Conservation (phyloP, 2,329 filamentous ascomycete species). For the Paracorniculantispora psalliotae region DNA sequence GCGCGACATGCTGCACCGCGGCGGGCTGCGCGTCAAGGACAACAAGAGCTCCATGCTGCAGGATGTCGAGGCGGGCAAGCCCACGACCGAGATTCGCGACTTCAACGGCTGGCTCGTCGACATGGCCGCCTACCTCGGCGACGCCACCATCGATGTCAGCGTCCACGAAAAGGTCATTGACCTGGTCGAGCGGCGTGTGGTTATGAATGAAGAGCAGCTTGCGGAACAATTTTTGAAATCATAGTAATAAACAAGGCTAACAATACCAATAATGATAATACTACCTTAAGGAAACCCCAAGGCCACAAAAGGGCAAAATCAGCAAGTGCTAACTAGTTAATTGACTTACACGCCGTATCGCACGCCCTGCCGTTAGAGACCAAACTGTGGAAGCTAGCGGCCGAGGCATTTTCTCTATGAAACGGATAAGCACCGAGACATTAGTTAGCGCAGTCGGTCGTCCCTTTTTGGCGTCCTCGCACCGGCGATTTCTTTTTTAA, state of each 20-base stretch:
- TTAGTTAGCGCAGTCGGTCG: neutral
- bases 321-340: neutral
- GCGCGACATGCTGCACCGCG: constrained; percentile 39
- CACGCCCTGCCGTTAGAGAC: neutral
- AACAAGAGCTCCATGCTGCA: constrained; percentile 62
- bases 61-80: constrained; percentile 46
- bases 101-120: constrained; percentile 57
- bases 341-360: neutral
- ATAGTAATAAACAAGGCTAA: neutral
- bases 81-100: constrained; percentile 49
- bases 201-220: constrained; percentile 32
- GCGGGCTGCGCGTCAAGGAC: constrained; percentile 43
- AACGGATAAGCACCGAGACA: neutral
- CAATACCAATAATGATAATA: neutral
- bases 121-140: constrained; percentile 34
- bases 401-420: neutral
- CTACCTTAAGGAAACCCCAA: neutral
- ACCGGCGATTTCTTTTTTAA: neutral
- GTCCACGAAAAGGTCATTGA: constrained; percentile 38
- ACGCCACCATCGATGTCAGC: constrained; percentile 27
- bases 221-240: constrained; percentile 21
- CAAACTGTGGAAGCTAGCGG: neutral
- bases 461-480: neutral
- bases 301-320: neutral
- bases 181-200: constrained; percentile 35